Evolutionary conservation across 306 rosid genomes (phyloP).

Genomic region (Quercus agrifolia): DNA sequence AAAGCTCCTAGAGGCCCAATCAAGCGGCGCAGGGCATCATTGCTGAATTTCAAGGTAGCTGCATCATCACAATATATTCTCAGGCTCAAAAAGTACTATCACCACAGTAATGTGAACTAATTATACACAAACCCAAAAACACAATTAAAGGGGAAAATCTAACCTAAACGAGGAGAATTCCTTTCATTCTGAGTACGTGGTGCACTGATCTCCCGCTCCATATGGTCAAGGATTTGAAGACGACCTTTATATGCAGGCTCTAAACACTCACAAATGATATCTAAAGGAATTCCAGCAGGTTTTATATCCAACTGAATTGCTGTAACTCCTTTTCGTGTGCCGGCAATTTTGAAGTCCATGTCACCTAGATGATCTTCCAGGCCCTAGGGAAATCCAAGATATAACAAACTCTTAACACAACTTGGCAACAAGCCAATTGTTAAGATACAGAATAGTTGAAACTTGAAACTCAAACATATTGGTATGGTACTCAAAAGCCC

Average conservation of each 20-base stretch:
- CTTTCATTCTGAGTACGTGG: conserved; percentile 53
- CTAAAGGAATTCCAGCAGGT: conserved; percentile 96
- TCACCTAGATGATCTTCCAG: conserved; percentile 99
- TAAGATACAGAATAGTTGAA: not conserved
- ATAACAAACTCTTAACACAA: not conserved
- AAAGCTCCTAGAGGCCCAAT: conserved; percentile 90
- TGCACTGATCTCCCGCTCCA: conserved; percentile 72
- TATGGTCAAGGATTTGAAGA: conserved; percentile 78
- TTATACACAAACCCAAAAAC: conserved; percentile 4
- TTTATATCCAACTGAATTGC: conserved; percentile 94
- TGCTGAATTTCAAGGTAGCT: conserved; percentile 81
- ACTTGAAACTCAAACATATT: not conserved
- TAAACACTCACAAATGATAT: conserved; percentile 79
- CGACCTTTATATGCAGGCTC: conserved; percentile 94
- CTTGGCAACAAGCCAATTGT: not conserved
- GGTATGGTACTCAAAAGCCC: not conserved
- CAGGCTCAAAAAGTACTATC: conserved; percentile 14
- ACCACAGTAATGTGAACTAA: conserved; percentile 9
- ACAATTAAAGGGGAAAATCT: conserved; percentile 5
- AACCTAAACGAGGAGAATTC: conserved; percentile 80
- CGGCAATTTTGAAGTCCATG: conserved; percentile 96
- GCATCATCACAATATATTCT: conserved; percentile 35
- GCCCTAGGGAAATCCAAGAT: conserved; percentile 46
- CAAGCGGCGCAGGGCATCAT: conserved; percentile 74
- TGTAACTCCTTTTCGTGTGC: conserved; percentile 80